Evolutionary conservation across 2,329 filamentous ascomycete genomes (phyloP), one percentile per base, ranked within the genome.

Genomic region (Neonectria punicea): DNA sequence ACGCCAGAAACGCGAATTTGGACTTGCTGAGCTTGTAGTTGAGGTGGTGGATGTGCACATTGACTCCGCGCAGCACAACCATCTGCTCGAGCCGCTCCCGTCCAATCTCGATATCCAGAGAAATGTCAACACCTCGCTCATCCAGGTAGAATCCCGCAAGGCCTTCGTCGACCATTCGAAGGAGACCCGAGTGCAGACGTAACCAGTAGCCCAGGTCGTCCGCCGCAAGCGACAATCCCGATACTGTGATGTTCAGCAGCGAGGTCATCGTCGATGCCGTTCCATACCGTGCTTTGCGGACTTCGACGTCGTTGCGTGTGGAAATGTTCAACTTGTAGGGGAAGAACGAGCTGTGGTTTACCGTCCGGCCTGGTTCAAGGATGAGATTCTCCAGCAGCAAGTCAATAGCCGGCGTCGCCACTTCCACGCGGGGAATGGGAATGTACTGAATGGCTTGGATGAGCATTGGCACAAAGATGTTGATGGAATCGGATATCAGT

Each of bases 191-290:
- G 76, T 96, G 94, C 0, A 92, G 86, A 10, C 92, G 91, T 34
- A 98, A 82, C 89, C 94, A 97, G 81, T 94, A 98, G 25, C 95
- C 95, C 34, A 98, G 84, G 67, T 98, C 94, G 25, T 95, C 89
- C 3, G 94, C 94, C 44, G 92, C 90, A 58, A 96, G 85, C 0
- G 93, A 97, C 9, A 98, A 81, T 0, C 95, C 95, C 68, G 93
- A 90, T 43, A 97, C 81, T 67, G 92, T 93, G 74, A 97, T 85
- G 1, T 92, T 92, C 69, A 96, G 86, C 2, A 92, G 83, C 0
- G 92, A 94, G 25, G 89, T 91, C 60, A 91, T 83, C 7, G 80
- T 80, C 0, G 92, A 89, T 2, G 86, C 85, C 0, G 92, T 94
- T n/a, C 76, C 73, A 28, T 76, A 73, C 7, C 86, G 89, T 18